phyloP scores from a whole-genome alignment of 2,329 filamentous ascomycete species.

The Ophiostoma piceae region DNA sequence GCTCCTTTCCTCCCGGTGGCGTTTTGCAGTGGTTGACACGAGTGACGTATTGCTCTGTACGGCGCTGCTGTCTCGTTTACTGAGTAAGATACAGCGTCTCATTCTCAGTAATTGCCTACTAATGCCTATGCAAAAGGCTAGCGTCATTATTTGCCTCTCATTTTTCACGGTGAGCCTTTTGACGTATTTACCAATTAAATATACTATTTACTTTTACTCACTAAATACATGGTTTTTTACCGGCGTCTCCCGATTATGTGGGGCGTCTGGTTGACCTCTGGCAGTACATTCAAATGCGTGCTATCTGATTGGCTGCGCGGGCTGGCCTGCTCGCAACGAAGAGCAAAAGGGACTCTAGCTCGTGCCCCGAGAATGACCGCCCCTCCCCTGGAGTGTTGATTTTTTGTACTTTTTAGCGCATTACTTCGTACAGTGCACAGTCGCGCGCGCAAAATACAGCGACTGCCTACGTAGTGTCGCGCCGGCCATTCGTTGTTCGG shows the following conservation, averaged over 20 bases:
- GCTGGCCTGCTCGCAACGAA: not conserved
- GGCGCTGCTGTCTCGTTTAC: not conserved
- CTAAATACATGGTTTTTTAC: slow-evolving; percentile 17
- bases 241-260: slow-evolving; percentile 27
- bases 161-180: slow-evolving; percentile 9
- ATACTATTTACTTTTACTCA: not conserved
- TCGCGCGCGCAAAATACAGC: not conserved
- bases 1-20: not conserved
- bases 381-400: not conserved
- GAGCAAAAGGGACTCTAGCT: not conserved
- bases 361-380: slow-evolving; percentile 18
- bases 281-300: slow-evolving; percentile 22
- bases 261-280: slow-evolving; percentile 13
- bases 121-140: not conserved
- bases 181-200: slow-evolving; percentile 2
- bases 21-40: not conserved
- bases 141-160: not conserved
- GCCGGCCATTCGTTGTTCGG: slow-evolving; percentile 17
- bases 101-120: not conserved
- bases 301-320: slow-evolving; percentile 25
- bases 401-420: not conserved
- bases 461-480: not conserved
- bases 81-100: not conserved
- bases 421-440: not conserved
- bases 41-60: not conserved